Percentiles rank a stretch among this genome's conserved stretches.
Evolutionary conservation across 78 protist species (phyloP).

Genomic region (Emiliania huxleyi): DNA sequence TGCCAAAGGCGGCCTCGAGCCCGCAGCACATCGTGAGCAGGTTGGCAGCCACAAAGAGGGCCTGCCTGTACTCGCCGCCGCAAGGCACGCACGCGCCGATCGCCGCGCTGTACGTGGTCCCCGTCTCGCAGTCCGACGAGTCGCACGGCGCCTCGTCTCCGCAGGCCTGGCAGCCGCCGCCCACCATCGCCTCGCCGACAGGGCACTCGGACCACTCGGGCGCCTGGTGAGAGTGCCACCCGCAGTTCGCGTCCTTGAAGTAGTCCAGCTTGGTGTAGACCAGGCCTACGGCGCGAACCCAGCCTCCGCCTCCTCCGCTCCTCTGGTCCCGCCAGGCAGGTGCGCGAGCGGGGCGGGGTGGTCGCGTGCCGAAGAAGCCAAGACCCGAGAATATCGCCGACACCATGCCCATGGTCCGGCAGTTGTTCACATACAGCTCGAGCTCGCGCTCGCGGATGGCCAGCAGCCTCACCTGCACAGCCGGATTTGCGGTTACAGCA

Average conservation of each 20-base stretch:
- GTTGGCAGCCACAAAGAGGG: neutral
- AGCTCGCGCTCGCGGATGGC: neutral
- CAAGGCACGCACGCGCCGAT: too few species aligned
- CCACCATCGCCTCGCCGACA: neutral
- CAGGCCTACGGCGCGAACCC: neutral
- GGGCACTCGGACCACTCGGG: neutral
- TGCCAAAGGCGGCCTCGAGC: neutral
- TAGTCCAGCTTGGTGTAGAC: neutral
- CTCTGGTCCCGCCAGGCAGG: neutral
- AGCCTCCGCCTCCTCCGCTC: neutral
- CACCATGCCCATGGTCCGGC: neutral
- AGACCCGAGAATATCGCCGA: neutral
- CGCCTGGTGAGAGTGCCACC: neutral
- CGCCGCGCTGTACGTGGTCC: too few species aligned
- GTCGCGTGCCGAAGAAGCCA: neutral
- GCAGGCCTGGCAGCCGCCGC: neutral
- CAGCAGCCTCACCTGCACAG: neutral
- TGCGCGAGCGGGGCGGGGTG: neutral
- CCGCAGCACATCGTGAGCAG: neutral
- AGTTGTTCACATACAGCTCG: neutral
- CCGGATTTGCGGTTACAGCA: neutral
- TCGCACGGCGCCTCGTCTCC: neutral
- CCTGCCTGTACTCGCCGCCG: too few species aligned
- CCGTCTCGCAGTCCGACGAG: neutral
- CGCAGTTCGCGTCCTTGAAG: neutral